phyloP scores from a whole-genome alignment of 2,329 filamentous ascomycete genomes.

The Exophiala mesophila region DNA sequence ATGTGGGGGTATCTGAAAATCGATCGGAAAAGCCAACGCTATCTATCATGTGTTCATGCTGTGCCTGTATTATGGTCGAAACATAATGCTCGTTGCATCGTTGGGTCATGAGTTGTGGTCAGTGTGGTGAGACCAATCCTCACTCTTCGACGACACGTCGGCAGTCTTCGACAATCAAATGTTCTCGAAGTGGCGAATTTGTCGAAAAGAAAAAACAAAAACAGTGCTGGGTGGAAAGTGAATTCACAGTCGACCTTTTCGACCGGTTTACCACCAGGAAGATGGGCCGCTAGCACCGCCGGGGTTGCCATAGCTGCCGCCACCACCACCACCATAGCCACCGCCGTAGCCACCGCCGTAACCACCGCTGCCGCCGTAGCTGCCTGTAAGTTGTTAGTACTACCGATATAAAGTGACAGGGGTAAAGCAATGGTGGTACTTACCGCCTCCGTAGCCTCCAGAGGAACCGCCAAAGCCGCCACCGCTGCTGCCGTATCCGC shows the following conservation, averaged over 20 bases:
- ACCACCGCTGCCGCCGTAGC: slow-evolving; percentile 28
- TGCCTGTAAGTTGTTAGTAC: slow-evolving; percentile 11
- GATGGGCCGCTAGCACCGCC: slow-evolving; percentile 47
- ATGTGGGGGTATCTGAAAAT: slow-evolving; percentile 46
- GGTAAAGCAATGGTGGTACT: slow-evolving; percentile 4
- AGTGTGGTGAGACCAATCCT: slow-evolving; percentile 16
- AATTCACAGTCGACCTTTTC: slow-evolving; percentile 36
- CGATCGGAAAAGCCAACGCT: slow-evolving; percentile 47
- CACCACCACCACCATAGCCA: slow-evolving; percentile 35
- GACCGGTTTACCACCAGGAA: slow-evolving; percentile 48
- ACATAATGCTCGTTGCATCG: slow-evolving; percentile 26
- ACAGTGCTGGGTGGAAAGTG: slow-evolving; percentile 33
- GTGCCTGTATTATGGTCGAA: slow-evolving; percentile 32
- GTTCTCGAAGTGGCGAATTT: slow-evolving; percentile 29
- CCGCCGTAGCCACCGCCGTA: slow-evolving; percentile 32
- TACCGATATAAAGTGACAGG: neutral
- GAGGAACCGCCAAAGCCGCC: slow-evolving; percentile 29
- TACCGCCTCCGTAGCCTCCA: slow-evolving; percentile 27
- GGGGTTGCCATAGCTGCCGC: slow-evolving; percentile 45
- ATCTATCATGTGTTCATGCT: slow-evolving; percentile 48
- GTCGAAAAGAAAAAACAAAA: slow-evolving; percentile 31
- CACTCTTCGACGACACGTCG: slow-evolving; percentile 31
- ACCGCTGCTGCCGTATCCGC: slow-evolving; percentile 31
- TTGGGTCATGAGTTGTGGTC: slow-evolving; percentile 17
- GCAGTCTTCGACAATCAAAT: slow-evolving; percentile 33